phyloP scores from a whole-genome alignment of 176 grass and related monocot genomes.

The Aegilops speltoides region DNA sequence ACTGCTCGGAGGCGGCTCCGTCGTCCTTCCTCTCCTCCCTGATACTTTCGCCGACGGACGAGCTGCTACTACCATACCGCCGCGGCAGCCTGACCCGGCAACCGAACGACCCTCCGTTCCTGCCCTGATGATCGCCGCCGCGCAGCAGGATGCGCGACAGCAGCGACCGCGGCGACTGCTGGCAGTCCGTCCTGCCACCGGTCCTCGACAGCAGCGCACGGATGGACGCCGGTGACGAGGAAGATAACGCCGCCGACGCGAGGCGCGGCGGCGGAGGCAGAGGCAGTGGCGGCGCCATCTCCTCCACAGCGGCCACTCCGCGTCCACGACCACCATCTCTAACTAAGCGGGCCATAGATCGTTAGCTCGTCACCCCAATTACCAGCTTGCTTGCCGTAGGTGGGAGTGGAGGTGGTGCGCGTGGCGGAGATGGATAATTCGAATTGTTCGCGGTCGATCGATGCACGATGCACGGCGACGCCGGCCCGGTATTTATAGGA shows the following conservation, averaged over 20 bases:
- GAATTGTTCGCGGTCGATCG: neutral
- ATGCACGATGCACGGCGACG: neutral
- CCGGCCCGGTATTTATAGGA: constrained; percentile 41
- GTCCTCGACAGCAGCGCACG: constrained; percentile 16
- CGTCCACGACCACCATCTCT: neutral
- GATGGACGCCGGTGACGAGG: constrained; percentile 28
- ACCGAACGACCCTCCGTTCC: constrained; percentile 28
- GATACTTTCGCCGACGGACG: neutral
- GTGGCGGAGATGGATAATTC: constrained; percentile 8
- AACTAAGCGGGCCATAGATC: constrained; percentile 34
- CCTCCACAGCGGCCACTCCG: neutral
- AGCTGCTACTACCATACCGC: neutral
- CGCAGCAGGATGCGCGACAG: constrained; percentile 56
- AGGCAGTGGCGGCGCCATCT: neutral
- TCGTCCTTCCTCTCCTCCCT: constrained; percentile 38
- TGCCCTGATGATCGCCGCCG: constrained; percentile 1
- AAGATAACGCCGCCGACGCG: neutral
- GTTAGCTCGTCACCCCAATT: neutral
- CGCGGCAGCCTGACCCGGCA: constrained; percentile 53
- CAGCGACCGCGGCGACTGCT: constrained; percentile 54
- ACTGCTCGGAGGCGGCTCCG: neutral
- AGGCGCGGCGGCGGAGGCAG: constrained; percentile 44
- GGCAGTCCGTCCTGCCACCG: constrained; percentile 20
- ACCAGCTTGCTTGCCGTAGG: neutral
- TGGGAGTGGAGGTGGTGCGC: neutral